Percentiles rank a stretch among this genome's conserved stretches.
These are phyloP conservation scores for Ochromonas danica DNA, from an alignment of 108 stramenopile species.

Conservation along the genomic window DNA sequence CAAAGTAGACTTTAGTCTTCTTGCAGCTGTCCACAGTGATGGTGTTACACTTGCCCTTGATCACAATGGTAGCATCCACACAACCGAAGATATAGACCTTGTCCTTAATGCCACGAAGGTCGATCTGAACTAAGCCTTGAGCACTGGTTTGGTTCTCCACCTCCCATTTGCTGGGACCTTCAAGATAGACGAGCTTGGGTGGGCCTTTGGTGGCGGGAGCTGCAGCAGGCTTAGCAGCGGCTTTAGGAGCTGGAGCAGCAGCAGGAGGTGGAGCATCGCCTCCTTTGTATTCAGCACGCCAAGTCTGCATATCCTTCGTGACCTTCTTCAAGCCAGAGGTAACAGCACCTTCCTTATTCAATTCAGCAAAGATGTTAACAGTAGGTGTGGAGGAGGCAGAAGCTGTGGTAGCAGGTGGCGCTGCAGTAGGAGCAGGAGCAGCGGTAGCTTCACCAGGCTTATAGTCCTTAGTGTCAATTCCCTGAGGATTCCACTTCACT, in stretches of 20 bases:
- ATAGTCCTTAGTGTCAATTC: conserved; percentile 70
- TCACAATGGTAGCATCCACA: conserved; percentile 71
- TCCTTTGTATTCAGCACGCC: conserved; percentile 81
- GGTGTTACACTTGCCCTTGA: conserved; percentile 88
- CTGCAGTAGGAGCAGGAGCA: conserved; percentile 40
- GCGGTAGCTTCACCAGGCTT: conserved; percentile 55
- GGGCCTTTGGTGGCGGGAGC: conserved; percentile 58
- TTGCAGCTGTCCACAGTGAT: conserved; percentile 79
- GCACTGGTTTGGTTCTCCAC: conserved; percentile 87
- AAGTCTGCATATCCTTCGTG: conserved; percentile 87
- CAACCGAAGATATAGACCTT: conserved; percentile 34
- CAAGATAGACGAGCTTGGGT: conserved; percentile 78
- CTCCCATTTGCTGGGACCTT: conserved; percentile 83
- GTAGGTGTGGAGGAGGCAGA: conserved; percentile 49
- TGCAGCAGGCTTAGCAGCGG: conserved; percentile 6
- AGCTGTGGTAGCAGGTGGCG: conserved; percentile 44
- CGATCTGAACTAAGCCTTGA: conserved; percentile 70
- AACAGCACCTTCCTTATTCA: conserved; percentile 71
- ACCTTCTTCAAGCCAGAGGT: conserved; percentile 87
- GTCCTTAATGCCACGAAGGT: conserved; percentile 74
- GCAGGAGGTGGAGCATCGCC: conserved; percentile 33
- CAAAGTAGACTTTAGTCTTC: conserved; percentile 76
- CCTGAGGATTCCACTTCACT: conserved; percentile 77
- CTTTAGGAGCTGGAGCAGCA: conserved; percentile 9
- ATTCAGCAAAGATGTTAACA: conserved; percentile 66